These are phyloP conservation scores for Luzula sylvatica DNA, from an alignment of 176 grass and related monocot species.

Conservation along the genomic window DNA sequence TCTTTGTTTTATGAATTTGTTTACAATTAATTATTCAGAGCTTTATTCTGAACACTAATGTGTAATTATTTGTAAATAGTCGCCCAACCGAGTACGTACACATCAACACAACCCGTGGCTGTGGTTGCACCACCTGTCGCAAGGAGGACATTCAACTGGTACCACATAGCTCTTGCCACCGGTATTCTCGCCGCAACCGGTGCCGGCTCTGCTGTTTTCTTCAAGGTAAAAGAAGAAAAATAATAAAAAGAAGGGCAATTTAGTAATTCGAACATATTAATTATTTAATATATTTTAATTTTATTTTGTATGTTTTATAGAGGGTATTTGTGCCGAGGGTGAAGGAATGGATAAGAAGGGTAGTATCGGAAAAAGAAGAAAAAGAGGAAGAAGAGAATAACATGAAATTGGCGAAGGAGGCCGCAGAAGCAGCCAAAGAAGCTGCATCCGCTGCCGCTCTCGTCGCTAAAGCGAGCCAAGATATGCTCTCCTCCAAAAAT, in stretches of 20 bases:
- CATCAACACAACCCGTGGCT: slow-evolving; percentile 24
- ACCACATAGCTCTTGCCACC: slow-evolving; percentile 44
- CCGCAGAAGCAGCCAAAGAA: slow-evolving; percentile 55
- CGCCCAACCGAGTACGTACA: slow-evolving; percentile 24
- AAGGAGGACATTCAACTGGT: slow-evolving; percentile 42
- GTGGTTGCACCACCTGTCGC: slow-evolving; percentile 11
- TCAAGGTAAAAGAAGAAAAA: slow-evolving; percentile 37
- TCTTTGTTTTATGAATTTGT: neutral
- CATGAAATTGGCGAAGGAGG: slow-evolving; percentile 63
- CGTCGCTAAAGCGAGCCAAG: slow-evolving; percentile 66
- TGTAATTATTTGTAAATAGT: slow-evolving; percentile 35
- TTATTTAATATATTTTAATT: neutral
- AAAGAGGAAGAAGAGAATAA: slow-evolving; percentile 27
- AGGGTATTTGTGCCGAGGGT: slow-evolving; percentile 52
- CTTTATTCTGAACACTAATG: slow-evolving; percentile 9
- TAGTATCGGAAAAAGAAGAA: slow-evolving; percentile 63
- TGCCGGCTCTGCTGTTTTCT: slow-evolving; percentile 36
- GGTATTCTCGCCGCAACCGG: slow-evolving; percentile 57
- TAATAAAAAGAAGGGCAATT: no score
- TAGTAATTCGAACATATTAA: no score
- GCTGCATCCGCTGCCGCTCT: slow-evolving; percentile 52
- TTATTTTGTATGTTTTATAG: no score
- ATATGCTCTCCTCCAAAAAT: slow-evolving; percentile 59
- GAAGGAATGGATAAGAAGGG: slow-evolving; percentile 59
- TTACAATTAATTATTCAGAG: neutral